Evolutionary conservation across 805 yeast genomes (phyloP), one percentile per base, ranked within the genome.

Genomic region (Candida methanosorbosa): DNA sequence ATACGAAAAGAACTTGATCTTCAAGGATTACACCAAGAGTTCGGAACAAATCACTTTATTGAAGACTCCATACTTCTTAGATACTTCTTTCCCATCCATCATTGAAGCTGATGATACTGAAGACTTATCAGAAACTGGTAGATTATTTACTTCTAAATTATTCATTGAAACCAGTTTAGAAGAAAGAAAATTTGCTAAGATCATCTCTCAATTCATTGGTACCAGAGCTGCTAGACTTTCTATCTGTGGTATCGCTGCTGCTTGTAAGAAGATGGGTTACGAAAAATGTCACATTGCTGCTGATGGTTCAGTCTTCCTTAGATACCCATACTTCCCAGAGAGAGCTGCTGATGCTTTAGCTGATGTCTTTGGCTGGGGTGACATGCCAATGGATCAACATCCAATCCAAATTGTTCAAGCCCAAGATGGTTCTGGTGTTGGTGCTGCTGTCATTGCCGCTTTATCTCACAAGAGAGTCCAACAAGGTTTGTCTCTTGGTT

Each of bases 361-460:
- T 58, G 97, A 90, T 59, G 84, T 92, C 50, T 87, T 84, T 57
- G 95, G 72, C 45, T 92, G 97, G 97, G 61, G 54, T 41, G 54
- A 49, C 16, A 12, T 54, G 30, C 46, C 48, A 34, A 46, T 45
- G 29, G 55, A 66, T 44, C 75, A 76, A 39, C 86, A 86, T 59
- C 97, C 97, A 44, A 78, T 92, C 53, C 63, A 70, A 44, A 77
- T 88, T 47, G 84, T 81, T 27, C 83, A 94, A 38, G 97, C 98
- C 45, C 96, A 90, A 66, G 98, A 92, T 66, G 98, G 98, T 50
- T 81, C 92, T 26, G 97, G 97, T 67, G 96, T 85, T 32, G 98
- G 98, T 57, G 98, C 98, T 37, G 98, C 97, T 34, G 74, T 90
- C 50, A 90, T 92, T 63, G 97, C 98, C 36, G 97, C 97, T 29